Percentiles rank a stretch among this genome's conserved stretches.
Evolutionary conservation across 2,329 filamentous ascomycete genomes (phyloP).

Genomic region (Aspergillus japonicus): DNA sequence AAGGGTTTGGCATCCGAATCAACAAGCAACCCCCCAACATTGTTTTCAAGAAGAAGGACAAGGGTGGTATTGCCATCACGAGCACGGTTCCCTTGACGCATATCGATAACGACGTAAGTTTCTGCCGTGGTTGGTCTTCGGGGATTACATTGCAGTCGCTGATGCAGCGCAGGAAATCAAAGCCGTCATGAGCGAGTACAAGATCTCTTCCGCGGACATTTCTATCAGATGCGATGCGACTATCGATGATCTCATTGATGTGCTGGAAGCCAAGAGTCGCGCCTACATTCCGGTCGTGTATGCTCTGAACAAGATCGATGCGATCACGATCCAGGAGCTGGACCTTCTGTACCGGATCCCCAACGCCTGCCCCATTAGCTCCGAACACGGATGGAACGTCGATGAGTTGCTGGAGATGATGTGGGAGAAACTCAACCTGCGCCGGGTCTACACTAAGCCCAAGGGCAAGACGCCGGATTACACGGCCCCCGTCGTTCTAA

Average conservation of each 20-base stretch:
- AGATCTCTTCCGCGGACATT: slow-evolving; percentile 94
- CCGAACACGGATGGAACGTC: slow-evolving; percentile 96
- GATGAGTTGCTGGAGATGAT: slow-evolving; percentile 96
- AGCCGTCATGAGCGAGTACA: slow-evolving; percentile 96
- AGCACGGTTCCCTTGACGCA: slow-evolving; percentile 87
- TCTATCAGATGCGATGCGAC: slow-evolving; percentile 97
- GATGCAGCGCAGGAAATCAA: slow-evolving; percentile 69
- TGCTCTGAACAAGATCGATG: slow-evolving; percentile 98
- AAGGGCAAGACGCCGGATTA: slow-evolving; percentile 96
- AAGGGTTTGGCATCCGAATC: slow-evolving; percentile 95
- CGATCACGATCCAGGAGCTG: slow-evolving; percentile 95
- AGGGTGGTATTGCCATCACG: slow-evolving; percentile 95
- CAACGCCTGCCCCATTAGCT: slow-evolving; percentile 94
- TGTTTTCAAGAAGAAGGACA: slow-evolving; percentile 99
- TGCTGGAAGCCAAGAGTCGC: slow-evolving; percentile 89
- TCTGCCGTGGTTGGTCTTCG: background rate
- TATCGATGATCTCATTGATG: slow-evolving; percentile 92
- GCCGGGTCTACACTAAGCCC: slow-evolving; percentile 95
- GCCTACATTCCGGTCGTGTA: slow-evolving; percentile 99
- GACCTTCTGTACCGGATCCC: slow-evolving; percentile 95
- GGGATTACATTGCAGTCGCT: slow-evolving; percentile 4
- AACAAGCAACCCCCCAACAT: slow-evolving; percentile 98
- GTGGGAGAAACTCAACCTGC: slow-evolving; percentile 95
- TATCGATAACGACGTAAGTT: slow-evolving; percentile 73
- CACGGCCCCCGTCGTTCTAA: slow-evolving; percentile 82